Conservation (phyloP, 495 filamentous ascomycete genomes). For the Lichina pygmaea region DNA sequence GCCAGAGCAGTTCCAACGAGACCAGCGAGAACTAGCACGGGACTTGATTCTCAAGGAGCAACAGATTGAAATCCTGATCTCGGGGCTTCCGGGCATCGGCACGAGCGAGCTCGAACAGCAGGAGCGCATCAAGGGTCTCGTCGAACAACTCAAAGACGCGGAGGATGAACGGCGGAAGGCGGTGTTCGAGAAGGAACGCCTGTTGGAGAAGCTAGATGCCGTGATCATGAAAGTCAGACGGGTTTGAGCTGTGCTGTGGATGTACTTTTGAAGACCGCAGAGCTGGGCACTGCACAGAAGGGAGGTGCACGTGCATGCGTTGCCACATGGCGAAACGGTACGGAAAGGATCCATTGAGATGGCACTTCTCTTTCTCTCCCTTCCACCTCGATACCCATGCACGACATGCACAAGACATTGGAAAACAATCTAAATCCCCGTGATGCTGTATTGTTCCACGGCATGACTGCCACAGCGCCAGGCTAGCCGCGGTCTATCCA, state of each 20-base stretch:
- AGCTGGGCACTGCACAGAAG: too few relatives aligned
- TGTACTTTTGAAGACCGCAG: too few relatives aligned
- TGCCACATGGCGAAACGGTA: too few relatives aligned
- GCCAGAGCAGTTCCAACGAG: constrained; percentile 35
- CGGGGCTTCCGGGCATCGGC: constrained; percentile 60
- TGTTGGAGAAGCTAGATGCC: constrained; percentile 38
- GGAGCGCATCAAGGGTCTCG: constrained; percentile 41
- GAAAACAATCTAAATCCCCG: too few relatives aligned
- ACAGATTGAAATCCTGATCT: constrained; percentile 77
- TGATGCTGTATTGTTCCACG: too few relatives aligned
- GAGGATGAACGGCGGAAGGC: constrained; percentile 46
- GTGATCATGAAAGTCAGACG: constrained; percentile 26
- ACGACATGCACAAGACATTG: too few relatives aligned
- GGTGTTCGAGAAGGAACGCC: constrained; percentile 38
- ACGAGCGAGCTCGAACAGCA: constrained; percentile 66
- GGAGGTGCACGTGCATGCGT: too few relatives aligned
- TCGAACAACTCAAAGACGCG: constrained; percentile 43
- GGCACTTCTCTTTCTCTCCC: too few relatives aligned
- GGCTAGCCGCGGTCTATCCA: too few relatives aligned
- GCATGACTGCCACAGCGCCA: too few relatives aligned
- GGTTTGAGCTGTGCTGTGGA: background rate
- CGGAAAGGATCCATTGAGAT: too few relatives aligned
- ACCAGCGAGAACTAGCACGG: constrained; percentile 55
- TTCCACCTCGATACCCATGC: too few relatives aligned
- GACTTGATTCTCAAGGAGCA: constrained; percentile 79